A percentile compares a stretch with the other conserved stretches of the same genome.
Conservation (phyloP, 345 rosid species). For the Eucalyptus pumila region DNA sequence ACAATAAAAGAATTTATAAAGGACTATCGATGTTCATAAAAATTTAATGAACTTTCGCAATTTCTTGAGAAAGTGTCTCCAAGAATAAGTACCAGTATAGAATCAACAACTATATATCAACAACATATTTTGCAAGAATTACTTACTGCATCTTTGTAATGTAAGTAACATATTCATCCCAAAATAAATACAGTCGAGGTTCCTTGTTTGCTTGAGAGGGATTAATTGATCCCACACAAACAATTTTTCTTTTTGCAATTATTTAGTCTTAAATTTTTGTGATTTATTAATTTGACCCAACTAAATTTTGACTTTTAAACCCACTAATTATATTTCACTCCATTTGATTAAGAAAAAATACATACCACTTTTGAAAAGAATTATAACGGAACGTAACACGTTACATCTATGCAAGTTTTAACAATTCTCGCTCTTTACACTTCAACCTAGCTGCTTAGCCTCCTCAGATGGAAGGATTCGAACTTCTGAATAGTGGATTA, state of each 20-base stretch:
- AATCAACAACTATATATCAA: background rate
- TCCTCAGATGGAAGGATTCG: background rate
- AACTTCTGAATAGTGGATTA: background rate
- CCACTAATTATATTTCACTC: background rate
- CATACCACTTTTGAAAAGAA: background rate
- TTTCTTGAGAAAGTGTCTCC: background rate
- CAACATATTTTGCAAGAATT: background rate
- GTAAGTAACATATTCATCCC: background rate
- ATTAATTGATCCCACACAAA: background rate
- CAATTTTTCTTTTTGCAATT: background rate
- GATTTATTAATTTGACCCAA: background rate
- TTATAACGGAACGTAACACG: background rate
- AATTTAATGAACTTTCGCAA: background rate
- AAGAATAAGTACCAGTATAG: background rate
- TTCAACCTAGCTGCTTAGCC: background rate
- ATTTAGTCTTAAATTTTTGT: background rate
- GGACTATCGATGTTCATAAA: background rate
- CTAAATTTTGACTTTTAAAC: background rate
- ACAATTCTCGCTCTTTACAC: background rate
- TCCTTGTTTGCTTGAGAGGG: background rate
- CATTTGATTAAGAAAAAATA: background rate
- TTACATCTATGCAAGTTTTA: background rate
- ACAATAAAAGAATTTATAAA: background rate
- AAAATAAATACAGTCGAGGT: background rate
- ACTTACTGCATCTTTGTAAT: background rate